Percentiles rank a stretch among this genome's conserved stretches.
phyloP scores from a whole-genome alignment of 129 eudicot genomes.

The Chrysanthemum lavandulifolium region DNA sequence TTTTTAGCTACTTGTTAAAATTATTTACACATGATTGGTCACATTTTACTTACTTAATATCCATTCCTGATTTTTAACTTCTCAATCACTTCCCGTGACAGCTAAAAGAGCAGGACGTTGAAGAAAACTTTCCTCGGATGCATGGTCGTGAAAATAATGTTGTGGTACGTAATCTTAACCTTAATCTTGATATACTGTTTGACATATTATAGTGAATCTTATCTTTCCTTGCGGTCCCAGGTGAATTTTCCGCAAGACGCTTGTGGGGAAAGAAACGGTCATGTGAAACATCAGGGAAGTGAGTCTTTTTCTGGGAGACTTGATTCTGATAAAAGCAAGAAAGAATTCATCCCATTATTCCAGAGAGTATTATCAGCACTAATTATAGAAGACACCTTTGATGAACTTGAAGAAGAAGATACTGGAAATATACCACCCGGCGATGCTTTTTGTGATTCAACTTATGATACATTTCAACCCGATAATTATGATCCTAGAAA shows the following conservation, averaged over 20 bases:
- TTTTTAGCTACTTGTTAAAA: constrained; percentile 1
- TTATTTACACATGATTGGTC: constrained; percentile 8
- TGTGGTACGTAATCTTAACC: constrained; percentile 32
- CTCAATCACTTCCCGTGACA: constrained; percentile 29
- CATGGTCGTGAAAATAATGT: constrained; percentile 36
- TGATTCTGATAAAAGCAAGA: constrained; percentile 44
- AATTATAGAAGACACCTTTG: constrained; percentile 67
- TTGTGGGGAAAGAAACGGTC: constrained; percentile 40
- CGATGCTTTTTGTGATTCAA: constrained; percentile 35
- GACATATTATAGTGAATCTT: not conserved
- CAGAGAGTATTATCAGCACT: constrained; percentile 92
- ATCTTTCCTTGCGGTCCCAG: constrained; percentile 32
- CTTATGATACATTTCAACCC: constrained; percentile 32
- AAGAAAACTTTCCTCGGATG: constrained; percentile 38
- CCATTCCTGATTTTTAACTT: constrained; percentile 7
- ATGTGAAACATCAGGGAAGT: constrained; percentile 45
- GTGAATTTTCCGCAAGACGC: constrained; percentile 39
- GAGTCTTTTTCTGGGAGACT: constrained; percentile 43
- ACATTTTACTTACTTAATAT: constrained; percentile 1
- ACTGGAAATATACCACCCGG: constrained; percentile 27
- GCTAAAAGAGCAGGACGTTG: constrained; percentile 67
- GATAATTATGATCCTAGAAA: constrained; percentile 42
- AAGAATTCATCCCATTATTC: constrained; percentile 53
- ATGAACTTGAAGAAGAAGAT: constrained; percentile 59
- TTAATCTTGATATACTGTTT: constrained; percentile 17